These are phyloP conservation scores for Suillus ampliporus DNA, from an alignment of 768 basidiomycete genomes.

Conservation along the genomic window DNA sequence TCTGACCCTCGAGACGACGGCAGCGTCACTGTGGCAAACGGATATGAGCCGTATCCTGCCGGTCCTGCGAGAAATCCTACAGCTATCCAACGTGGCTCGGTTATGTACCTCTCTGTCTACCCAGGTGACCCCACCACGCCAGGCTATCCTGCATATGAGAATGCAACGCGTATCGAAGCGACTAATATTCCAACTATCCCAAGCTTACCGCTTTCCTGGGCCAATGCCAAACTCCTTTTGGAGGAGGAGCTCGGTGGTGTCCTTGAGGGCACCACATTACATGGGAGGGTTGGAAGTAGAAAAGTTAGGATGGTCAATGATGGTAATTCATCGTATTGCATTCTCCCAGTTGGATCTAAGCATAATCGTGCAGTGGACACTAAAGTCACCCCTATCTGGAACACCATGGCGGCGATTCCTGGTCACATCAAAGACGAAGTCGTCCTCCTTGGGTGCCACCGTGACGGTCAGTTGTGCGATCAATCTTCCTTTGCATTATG, in stretches of 20 bases:
- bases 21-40: conserved; percentile 73
- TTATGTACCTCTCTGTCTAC: conserved; percentile 69
- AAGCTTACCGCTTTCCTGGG: conserved; percentile 90
- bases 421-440: conserved; percentile 86
- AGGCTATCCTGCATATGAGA: conserved; percentile 84
- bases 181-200: conserved; percentile 76
- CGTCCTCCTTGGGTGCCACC: conserved; percentile 85
- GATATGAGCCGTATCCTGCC: conserved; percentile 71
- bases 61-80: conserved; percentile 90
- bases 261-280: conserved; percentile 46
- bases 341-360: background rate
- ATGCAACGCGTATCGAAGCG: conserved; percentile 67
- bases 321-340: conserved; percentile 39
- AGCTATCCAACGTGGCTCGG: conserved; percentile 86
- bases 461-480: conserved; percentile 65
- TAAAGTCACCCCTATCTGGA: conserved; percentile 90
- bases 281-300: conserved; percentile 54
- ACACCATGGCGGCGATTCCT: conserved; percentile 82
- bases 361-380: conserved; percentile 58
- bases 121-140: conserved; percentile 88
- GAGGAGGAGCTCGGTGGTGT: conserved; percentile 54
- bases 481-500: background rate
- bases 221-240: conserved; percentile 75
- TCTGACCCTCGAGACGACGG: conserved; percentile 89
- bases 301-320: conserved; percentile 60